These are phyloP conservation scores for Sisymbrium altissimum DNA, from an alignment of 345 rosid genomes.

Conservation along the genomic window DNA sequence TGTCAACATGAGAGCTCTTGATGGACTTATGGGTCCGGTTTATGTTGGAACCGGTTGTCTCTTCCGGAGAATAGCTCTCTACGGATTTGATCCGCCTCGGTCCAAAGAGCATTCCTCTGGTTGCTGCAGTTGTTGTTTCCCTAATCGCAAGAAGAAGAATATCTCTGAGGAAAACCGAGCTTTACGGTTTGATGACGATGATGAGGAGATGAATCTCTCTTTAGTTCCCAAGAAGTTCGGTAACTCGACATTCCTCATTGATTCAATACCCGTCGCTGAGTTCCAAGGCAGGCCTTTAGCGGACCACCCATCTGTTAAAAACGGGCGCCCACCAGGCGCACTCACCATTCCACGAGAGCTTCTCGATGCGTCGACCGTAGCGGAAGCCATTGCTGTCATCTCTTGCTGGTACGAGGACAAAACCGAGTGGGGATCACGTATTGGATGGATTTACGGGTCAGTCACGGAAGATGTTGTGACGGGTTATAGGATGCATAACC, in stretches of 20 bases:
- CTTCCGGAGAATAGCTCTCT: conserved; percentile 85
- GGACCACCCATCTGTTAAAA: conserved; percentile 91
- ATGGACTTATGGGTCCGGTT: conserved; percentile 97
- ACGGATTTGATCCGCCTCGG: conserved; percentile 92
- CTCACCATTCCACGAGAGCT: conserved; percentile 87
- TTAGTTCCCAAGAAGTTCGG: conserved; percentile 81
- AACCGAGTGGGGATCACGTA: conserved; percentile 98
- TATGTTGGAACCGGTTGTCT: conserved; percentile 98
- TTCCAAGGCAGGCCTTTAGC: conserved; percentile 97
- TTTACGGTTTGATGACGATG: conserved; percentile 78
- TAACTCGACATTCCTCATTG: conserved; percentile 76
- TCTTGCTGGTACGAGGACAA: conserved; percentile 99
- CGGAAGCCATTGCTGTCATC: conserved; percentile 95
- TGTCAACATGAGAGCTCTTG: conserved; percentile 98
- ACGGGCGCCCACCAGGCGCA: conserved; percentile 94
- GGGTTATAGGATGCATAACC: conserved; percentile 95
- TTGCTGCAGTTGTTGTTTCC: conserved; percentile 71
- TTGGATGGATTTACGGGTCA: conserved; percentile 99
- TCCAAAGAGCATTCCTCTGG: conserved; percentile 61
- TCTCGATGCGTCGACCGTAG: conserved; percentile 92
- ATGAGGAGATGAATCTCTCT: conserved; percentile 75
- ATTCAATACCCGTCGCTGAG: conserved; percentile 91
- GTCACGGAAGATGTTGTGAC: conserved; percentile 99
- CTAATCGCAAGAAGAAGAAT: conserved; percentile 50
- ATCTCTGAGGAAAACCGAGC: conserved; percentile 73